Base-by-base conservation (phyloP, 2,329 filamentous ascomycete species). In the Sphaerulina populicola region DNA sequence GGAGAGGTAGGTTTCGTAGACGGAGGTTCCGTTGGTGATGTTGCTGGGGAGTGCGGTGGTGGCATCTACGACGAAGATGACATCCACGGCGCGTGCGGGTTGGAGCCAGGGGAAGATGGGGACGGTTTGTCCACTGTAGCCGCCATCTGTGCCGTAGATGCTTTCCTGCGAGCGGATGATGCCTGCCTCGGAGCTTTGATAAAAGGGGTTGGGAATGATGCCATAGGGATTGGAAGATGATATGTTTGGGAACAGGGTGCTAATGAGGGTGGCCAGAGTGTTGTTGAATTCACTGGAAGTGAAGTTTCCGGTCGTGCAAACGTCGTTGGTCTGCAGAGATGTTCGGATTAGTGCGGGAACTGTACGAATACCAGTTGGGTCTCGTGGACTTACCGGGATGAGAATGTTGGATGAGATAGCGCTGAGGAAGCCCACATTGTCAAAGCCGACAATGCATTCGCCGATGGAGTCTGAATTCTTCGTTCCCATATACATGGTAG, bases 181-280 rank as follows among this genome's bases (percentile, higher is more conserved):
- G 29, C 53, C 53, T 23, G 50, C 50, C 14, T 38, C 21, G 14
- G 38, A 12, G 37, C 38, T 47, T 15, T 50, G 40, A 33, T 53
- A 55, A 37, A 55, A 55, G 1, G 53, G 53, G n/a, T 55, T 53
- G 6, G 53, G 50, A 2, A 55, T 42, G 38, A 53, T 53, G 46
- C 46, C 53, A 35, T 53, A 56, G 10, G 53, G 53, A 27, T 52
- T 56, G 15, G 37, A 27, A 12, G 44, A 39, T 4, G 39, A 11
- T 29, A 45, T 14, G 14, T 35, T 35, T 2, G 45, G 37, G 31
- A 53, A 49, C 12, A 38, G 38, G 14, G 37, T 43, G 30, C 29
- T 44, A 36, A 56, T 41, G 6, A 23, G 21, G 11, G 27, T 11
- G 18, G 46, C 38, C 6, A 56, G 43, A 11, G 41, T 44, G 44